Evolutionary conservation across 2,329 filamentous ascomycete species (phyloP).

Genomic region (Aspergillus carbonarius): DNA sequence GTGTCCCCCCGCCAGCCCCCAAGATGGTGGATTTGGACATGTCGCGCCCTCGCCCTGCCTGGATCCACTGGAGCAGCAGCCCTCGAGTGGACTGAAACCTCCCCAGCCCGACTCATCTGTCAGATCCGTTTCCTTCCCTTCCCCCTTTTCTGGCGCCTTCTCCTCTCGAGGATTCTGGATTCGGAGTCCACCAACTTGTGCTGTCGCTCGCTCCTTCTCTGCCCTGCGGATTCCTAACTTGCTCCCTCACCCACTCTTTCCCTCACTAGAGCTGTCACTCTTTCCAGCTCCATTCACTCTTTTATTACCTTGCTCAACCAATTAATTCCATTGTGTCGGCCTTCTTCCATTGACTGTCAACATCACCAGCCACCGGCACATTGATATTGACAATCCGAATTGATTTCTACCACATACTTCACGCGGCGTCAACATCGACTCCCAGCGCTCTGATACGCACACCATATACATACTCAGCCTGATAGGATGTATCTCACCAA

Average conservation of each 20-base stretch:
- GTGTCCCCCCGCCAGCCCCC: too few species aligned
- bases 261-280: constrained; percentile 34
- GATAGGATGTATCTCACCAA: constrained; percentile 37
- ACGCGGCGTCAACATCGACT: not conserved
- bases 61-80: not conserved
- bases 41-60: not conserved
- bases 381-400: not conserved
- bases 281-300: constrained; percentile 37
- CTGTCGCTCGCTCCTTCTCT: constrained; percentile 14
- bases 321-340: not conserved
- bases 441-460: not conserved
- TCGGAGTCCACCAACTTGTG: constrained; percentile 14
- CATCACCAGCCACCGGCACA: not conserved
- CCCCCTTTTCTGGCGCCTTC: not conserved
- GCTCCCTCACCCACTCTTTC: too few species aligned
- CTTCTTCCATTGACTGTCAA: not conserved
- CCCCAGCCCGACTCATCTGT: not conserved
- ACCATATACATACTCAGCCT: constrained; percentile 1
- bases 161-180: constrained; percentile 7
- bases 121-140: not conserved
- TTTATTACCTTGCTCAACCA: constrained; percentile 9
- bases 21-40: not conserved
- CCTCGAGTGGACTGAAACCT: not conserved
- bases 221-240: constrained; percentile 21
- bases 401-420: not conserved